A percentile compares a stretch with the other conserved stretches of the same genome.
Evolutionary conservation across 352 stramenopile genomes (phyloP).

Genomic region (Pythium volutum): DNA sequence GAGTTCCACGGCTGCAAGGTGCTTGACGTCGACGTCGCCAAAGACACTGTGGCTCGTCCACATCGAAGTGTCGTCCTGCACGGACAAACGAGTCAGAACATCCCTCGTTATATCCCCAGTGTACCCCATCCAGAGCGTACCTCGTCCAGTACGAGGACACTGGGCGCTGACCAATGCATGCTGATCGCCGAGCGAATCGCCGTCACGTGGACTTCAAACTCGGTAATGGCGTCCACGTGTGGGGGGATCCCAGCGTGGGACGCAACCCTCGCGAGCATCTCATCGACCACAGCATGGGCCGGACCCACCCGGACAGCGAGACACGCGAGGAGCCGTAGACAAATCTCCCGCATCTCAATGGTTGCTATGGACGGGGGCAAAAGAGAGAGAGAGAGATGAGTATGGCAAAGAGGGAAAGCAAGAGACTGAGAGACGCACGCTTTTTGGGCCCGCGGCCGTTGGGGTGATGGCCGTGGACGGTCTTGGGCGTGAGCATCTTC

Average conservation of each 20-base stretch:
- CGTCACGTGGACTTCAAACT: slow-evolving; percentile 49
- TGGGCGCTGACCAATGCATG: slow-evolving; percentile 9
- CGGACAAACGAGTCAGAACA: not conserved
- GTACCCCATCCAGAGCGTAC: no score
- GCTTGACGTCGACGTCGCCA: slow-evolving; percentile 42
- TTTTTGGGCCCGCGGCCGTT: slow-evolving; percentile 31
- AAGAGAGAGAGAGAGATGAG: not conserved
- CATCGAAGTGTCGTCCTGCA: not conserved
- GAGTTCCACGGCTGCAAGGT: slow-evolving; percentile 40
- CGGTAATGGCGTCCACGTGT: slow-evolving; percentile 41
- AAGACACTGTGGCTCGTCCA: slow-evolving; percentile 42
- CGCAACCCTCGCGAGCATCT: slow-evolving; percentile 12
- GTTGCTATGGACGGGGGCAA: slow-evolving; percentile 28
- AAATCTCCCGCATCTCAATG: slow-evolving; percentile 41
- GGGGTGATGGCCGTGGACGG: slow-evolving; percentile 8
- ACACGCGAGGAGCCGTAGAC: slow-evolving; percentile 47
- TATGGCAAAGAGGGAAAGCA: no score
- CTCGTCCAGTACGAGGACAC: slow-evolving; percentile 34
- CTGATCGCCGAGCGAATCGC: slow-evolving; percentile 27
- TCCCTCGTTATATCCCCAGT: not conserved
- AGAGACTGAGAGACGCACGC: slow-evolving; percentile 24
- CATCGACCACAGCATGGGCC: slow-evolving; percentile 34
- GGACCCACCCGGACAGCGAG: slow-evolving; percentile 44
- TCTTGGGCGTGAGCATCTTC: slow-evolving; percentile 41
- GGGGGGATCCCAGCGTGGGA: not conserved